These are phyloP conservation scores for Pleurotus tuber-regium DNA, from an alignment of 768 basidiomycete genomes.

Conservation along the genomic window DNA sequence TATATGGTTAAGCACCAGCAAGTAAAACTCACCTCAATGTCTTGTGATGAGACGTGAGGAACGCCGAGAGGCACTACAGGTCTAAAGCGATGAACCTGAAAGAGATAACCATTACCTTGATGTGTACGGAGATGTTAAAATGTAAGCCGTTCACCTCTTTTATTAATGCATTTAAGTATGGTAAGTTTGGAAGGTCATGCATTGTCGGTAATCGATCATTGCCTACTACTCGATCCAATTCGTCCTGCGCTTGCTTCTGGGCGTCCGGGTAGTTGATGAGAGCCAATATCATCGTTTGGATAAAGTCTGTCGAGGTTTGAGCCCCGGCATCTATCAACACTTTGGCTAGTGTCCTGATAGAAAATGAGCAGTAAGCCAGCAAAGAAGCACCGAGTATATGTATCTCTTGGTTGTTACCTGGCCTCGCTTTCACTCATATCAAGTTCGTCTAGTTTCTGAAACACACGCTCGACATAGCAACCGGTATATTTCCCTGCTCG, in stretches of 20 bases:
- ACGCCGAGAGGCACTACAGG: constrained; percentile 18
- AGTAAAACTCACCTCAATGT: neutral
- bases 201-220: constrained; percentile 3
- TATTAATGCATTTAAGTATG: constrained; percentile 16
- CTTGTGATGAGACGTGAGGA: constrained; percentile 16
- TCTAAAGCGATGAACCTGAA: constrained; percentile 18
- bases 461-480: neutral
- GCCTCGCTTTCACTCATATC: neutral
- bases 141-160: too few species aligned
- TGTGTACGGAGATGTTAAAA: too few species aligned
- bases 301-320: neutral
- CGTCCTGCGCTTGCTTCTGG: constrained; percentile 16
- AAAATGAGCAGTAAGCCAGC: neutral
- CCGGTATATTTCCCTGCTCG: neutral
- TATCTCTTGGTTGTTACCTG: neutral
- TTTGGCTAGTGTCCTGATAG: neutral
- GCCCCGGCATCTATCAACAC: constrained; percentile 2
- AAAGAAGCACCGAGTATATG: neutral
- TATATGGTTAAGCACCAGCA: neutral
- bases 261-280: constrained; percentile 16
- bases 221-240: constrained; percentile 19
- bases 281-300: constrained; percentile 12
- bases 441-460: neutral
- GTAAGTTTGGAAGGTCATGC: constrained; percentile 11
- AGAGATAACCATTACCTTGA: constrained; percentile 17